These are phyloP conservation scores for Pneumocystis wakefieldiae DNA, from an alignment of 1,139 yeast genomes.

Conservation along the genomic window DNA sequence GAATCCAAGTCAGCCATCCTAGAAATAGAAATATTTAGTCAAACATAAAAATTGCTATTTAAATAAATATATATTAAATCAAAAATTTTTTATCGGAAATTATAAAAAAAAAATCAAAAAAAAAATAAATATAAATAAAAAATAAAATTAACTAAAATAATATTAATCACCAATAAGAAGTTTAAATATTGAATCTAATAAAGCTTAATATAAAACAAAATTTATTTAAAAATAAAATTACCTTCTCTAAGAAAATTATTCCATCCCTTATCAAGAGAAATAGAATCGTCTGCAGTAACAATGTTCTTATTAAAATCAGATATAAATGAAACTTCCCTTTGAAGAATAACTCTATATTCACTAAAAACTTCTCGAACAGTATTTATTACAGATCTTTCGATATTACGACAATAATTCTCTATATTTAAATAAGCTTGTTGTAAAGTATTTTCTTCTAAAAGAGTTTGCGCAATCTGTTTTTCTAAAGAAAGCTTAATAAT, in stretches of 20 bases:
- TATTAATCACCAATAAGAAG: background rate
- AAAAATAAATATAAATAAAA: background rate
- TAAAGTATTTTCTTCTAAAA: conserved; percentile 63
- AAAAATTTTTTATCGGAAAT: background rate
- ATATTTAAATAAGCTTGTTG: conserved; percentile 79
- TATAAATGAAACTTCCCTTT: conserved; percentile 54
- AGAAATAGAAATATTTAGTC: background rate
- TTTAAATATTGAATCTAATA: background rate
- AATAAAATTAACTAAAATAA: background rate
- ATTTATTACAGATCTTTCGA: conserved; percentile 73
- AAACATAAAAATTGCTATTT: background rate
- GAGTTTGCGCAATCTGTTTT: conserved; percentile 29
- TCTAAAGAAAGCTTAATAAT: conserved; percentile 58
- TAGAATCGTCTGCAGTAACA: conserved; percentile 49
- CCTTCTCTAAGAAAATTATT: conserved; percentile 58
- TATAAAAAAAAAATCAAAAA: background rate
- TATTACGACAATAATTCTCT: conserved; percentile 74
- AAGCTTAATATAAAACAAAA: conserved; percentile 19
- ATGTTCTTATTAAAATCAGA: conserved; percentile 28
- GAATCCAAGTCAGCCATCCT: background rate
- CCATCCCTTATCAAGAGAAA: conserved; percentile 80
- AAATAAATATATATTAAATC: background rate
- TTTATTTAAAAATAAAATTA: background rate
- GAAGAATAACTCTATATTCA: conserved; percentile 51
- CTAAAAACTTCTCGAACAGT: conserved; percentile 74